Conservation (phyloP, 495 filamentous ascomycete genomes). For the Terfezia boudieri region DNA sequence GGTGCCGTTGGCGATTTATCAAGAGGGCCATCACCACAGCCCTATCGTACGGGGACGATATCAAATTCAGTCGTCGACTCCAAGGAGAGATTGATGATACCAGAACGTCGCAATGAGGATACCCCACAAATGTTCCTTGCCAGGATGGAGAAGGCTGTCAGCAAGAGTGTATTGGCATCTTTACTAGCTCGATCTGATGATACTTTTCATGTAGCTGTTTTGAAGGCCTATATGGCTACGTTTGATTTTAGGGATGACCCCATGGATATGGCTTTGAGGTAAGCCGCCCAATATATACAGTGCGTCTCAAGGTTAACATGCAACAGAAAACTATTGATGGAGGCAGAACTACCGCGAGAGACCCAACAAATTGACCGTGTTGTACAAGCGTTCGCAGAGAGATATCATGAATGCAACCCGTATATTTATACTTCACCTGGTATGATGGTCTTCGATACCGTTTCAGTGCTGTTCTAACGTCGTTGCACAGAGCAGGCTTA, state of each 20-base stretch:
- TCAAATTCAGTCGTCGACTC: slow-evolving; percentile 22
- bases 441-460: slow-evolving; percentile 14
- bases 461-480: slow-evolving; percentile 7
- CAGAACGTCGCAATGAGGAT: slow-evolving; percentile 66
- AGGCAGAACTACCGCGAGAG: slow-evolving; percentile 86
- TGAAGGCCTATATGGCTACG: slow-evolving; percentile 83
- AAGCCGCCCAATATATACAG: neutral
- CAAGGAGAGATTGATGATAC: slow-evolving; percentile 39
- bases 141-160: slow-evolving; percentile 55
- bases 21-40: slow-evolving; percentile 11
- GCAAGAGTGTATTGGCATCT: slow-evolving; percentile 55
- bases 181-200: slow-evolving; percentile 66
- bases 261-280: slow-evolving; percentile 77
- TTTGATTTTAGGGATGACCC: slow-evolving; percentile 91
- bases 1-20: slow-evolving; percentile 3
- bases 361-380: slow-evolving; percentile 95
- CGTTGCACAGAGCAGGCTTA: slow-evolving; percentile 57
- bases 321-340: slow-evolving; percentile 71
- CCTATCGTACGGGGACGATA: slow-evolving; percentile 1
- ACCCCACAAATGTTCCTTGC: slow-evolving; percentile 74
- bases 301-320: neutral
- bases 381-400: slow-evolving; percentile 79
- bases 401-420: slow-evolving; percentile 96
- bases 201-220: slow-evolving; percentile 53
- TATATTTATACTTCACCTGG: slow-evolving; percentile 74